These are phyloP conservation scores for Rhizoctonia solani DNA, from an alignment of 1,284 basidiomycete genomes.

Conservation along the genomic window DNA sequence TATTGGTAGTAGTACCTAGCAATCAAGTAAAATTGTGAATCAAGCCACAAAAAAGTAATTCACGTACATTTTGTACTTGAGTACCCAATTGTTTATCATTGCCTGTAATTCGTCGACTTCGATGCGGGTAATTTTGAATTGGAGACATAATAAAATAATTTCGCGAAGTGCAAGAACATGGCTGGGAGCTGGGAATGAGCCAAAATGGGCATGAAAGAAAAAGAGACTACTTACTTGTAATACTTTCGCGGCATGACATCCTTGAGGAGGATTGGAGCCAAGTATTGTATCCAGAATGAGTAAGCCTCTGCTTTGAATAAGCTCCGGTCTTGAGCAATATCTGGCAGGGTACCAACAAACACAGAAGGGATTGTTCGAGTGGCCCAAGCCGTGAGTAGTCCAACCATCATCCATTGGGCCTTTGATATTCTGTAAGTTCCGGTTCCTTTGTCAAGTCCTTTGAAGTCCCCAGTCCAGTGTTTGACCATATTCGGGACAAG, in stretches of 20 bases:
- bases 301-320: constrained; percentile 47
- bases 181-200: neutral
- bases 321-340: constrained; percentile 42
- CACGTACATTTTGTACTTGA: constrained; percentile 33
- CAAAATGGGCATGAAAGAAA: constrained; percentile 19
- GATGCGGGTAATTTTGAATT: neutral
- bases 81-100: constrained; percentile 28
- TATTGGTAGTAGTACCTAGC: constrained; percentile 14
- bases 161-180: constrained; percentile 5
- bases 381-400: constrained; percentile 42
- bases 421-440: constrained; percentile 34
- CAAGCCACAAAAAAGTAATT: neutral
- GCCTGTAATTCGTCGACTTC: neutral
- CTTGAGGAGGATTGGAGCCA: constrained; percentile 43
- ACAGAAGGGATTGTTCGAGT: constrained; percentile 43
- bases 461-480: constrained; percentile 47
- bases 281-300: constrained; percentile 47
- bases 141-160: constrained; percentile 17
- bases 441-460: constrained; percentile 41
- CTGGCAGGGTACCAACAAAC: constrained; percentile 44
- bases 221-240: constrained; percentile 41
- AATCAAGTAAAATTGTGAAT: neutral
- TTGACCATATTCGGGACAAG: constrained; percentile 33
- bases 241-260: constrained; percentile 42
- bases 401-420: constrained; percentile 44